Percentiles rank a stretch among this genome's conserved stretches.
Conservation (phyloP, 345 rosid species). For the Combretum micranthum region DNA sequence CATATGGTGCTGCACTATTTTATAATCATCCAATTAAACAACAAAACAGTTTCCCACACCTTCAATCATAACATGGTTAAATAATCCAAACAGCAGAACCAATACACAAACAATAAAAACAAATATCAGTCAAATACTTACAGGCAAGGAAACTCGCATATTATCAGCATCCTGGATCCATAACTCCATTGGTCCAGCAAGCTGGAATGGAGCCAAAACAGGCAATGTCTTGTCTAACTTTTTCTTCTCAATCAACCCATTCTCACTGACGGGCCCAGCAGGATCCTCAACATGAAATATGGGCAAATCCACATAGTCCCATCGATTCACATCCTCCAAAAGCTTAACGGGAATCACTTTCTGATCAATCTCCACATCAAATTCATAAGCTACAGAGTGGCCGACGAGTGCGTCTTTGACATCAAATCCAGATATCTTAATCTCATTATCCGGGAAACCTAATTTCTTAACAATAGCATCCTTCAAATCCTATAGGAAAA, state of each 20-base stretch:
- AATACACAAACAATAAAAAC: background rate
- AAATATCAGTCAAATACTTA: conserved; percentile 8
- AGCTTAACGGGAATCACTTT: conserved; percentile 73
- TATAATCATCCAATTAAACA: too few species aligned
- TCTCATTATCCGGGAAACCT: conserved; percentile 69
- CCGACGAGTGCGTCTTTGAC: conserved; percentile 76
- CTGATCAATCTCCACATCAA: conserved; percentile 62
- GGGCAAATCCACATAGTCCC: conserved; percentile 90
- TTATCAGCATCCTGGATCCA: conserved; percentile 94
- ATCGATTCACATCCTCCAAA: conserved; percentile 78
- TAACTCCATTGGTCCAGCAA: conserved; percentile 93
- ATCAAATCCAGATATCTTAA: conserved; percentile 76
- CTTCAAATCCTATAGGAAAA: conserved; percentile 70
- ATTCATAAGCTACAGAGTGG: conserved; percentile 76
- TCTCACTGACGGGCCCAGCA: conserved; percentile 10
- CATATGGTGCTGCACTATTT: too few species aligned
- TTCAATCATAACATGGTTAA: background rate
- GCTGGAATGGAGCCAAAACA: conserved; percentile 84
- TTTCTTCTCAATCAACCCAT: conserved; percentile 36
- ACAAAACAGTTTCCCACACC: background rate
- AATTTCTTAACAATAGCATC: conserved; percentile 77
- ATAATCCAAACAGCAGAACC: background rate
- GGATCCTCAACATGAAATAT: conserved; percentile 50
- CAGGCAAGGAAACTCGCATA: conserved; percentile 81
- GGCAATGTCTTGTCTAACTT: conserved; percentile 37